Evolutionary conservation across 2,329 filamentous ascomycete genomes (phyloP), one percentile per base, ranked within the genome.

Genomic region (Fusarium siculi): DNA sequence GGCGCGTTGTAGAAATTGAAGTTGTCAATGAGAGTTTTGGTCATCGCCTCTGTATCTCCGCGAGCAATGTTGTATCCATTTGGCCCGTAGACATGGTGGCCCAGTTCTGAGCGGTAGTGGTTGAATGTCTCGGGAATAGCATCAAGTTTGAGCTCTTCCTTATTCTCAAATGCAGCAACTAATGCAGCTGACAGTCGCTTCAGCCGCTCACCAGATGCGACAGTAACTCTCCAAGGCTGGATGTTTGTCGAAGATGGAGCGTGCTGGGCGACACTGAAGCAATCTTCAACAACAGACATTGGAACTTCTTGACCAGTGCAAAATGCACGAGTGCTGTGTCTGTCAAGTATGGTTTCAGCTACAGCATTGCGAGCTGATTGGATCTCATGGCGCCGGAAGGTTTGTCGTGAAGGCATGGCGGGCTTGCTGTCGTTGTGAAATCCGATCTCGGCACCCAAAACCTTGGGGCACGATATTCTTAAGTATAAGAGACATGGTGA

Each of bases 1-100:
- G 73, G 73, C 1, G 73, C 70, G 34, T 68, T 67, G 7, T 75
- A 75, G 9, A 75, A 75, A 0, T 74, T 58, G 5, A 67, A 75
- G 15, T 76, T 76, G 37, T 56, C 66, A 1, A 71, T 44, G 11
- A 62, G 10, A 16, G 59, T 64, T 9, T 58, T 72, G 18, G 9
- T 56, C 55, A 72, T 67, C 0, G 66, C 58, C 10, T 59, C 61
- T 1, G 44, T 47, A 11, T 76, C 71, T 14, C 63, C 61, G 0
- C 66, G 55, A 7, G 61, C 14, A 11, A 76, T 73, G 4, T 70
- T 63, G 14, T 74, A 61, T 19, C 74, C 71, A 30, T 66, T 60
- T 18, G 61, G 44, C 2, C 73, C 71, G 23, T 75, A 74, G 4
- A 73, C 25, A 1, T 71, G 46, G 14, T 59, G 61, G 3, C 73